Evolutionary conservation across 2,329 filamentous ascomycete species (phyloP), one percentile per base, ranked within the genome.

Genomic region (Stemphylium beticola): DNA sequence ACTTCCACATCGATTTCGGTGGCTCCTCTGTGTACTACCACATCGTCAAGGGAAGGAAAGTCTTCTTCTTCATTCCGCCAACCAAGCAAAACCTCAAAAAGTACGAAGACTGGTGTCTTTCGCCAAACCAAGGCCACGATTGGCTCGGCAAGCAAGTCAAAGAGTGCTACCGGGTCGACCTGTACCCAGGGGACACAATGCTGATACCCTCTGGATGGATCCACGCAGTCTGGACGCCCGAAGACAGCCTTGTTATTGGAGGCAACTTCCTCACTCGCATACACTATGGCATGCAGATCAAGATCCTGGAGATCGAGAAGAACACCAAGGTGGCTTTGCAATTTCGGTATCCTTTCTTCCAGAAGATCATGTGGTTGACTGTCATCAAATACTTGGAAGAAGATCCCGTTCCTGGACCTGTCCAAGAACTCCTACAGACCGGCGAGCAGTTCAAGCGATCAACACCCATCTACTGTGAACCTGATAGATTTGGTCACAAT

Each of bases 131-230:
- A 69, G 86, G 88, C 55, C 85, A 82, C 57, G 88, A 85, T 11
- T 89, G 86, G 71, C 79, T 89, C 31, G 85, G 84, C 4, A 81
- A 85, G 53, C 81, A 87, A 61, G 86, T 85, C 15, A 86, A 86
- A 57, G 86, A 88, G 61, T 88, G 86, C 69, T 88, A 86, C 64
- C 79, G 87, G 42, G 85, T 89, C 38, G 86, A 89, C 67, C 78
- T 89, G 4, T 82, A 80, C 44, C 84, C 85, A 58, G 87, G 87
- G 31, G 87, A 89, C 66, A 89, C 87, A 3, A 88, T 89, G 83
- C 76, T 89, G 38, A 89, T 89, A 58, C 87, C 87, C 4, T 87
- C 87, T 31, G 87, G 87, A 17, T 89, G 87, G 87, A 89, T 89
- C 47, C 87, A 89, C 66, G 86, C 87, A 20, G 87, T 89, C 7